These are phyloP conservation scores for Tulasnella sp. DNA, from an alignment of 768 basidiomycete species.

Conservation along the genomic window DNA sequence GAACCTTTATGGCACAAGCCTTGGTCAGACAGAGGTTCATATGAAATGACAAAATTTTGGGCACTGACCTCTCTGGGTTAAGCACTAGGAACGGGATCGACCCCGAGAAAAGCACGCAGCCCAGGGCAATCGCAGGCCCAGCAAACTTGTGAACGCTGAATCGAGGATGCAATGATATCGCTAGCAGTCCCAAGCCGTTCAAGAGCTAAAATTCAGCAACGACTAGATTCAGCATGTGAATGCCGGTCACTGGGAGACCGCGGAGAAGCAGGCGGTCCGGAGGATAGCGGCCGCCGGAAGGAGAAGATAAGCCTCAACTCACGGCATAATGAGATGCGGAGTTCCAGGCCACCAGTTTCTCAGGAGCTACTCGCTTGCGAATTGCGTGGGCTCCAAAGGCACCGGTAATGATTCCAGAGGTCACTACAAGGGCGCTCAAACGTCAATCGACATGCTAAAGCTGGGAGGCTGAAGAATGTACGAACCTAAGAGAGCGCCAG, in stretches of 20 bases:
- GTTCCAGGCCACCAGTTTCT: slow-evolving; percentile 56
- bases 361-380: slow-evolving; percentile 50
- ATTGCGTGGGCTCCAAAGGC: slow-evolving; percentile 70
- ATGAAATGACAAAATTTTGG: background rate
- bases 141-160: slow-evolving; percentile 61
- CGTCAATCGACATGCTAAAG: background rate
- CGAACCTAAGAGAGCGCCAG: slow-evolving; percentile 26
- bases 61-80: slow-evolving; percentile 45
- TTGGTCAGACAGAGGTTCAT: background rate
- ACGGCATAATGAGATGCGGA: slow-evolving; percentile 65
- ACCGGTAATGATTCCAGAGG: slow-evolving; percentile 54
- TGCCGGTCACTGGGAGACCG: background rate
- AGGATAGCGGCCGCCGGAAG: too few relatives aligned
- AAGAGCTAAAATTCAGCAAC: slow-evolving; percentile 47
- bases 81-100: slow-evolving; percentile 58
- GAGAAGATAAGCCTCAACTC: background rate
- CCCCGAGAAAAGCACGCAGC: slow-evolving; percentile 59
- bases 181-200: slow-evolving; percentile 64
- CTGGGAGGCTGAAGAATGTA: background rate
- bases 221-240: slow-evolving; percentile 34
- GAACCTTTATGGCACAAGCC: slow-evolving; percentile 39
- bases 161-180: slow-evolving; percentile 59
- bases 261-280: background rate
- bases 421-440: slow-evolving; percentile 35
- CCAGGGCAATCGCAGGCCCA: slow-evolving; percentile 60